Evolutionary conservation across 2,329 filamentous ascomycete species (phyloP).

Genomic region (Aspergillus luchuensis): DNA sequence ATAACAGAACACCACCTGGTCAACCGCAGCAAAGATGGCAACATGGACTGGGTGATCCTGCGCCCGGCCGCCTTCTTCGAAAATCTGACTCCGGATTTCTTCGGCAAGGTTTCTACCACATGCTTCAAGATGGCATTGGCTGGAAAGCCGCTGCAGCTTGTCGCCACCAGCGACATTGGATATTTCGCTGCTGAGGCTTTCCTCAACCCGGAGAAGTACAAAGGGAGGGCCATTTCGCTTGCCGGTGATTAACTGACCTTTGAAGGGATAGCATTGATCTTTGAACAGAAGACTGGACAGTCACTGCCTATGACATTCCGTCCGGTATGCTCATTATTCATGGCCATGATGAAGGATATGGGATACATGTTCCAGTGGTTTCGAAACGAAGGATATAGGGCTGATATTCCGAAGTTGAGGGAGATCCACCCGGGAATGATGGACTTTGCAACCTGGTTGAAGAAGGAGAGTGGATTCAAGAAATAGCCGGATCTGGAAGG

Average conservation of each 20-base stretch:
- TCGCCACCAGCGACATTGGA: conserved; percentile 54
- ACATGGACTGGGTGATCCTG: conserved; percentile 63
- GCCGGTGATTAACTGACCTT: conserved; percentile 57
- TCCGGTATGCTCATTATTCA: conserved; percentile 41
- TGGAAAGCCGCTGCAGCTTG: conserved; percentile 47
- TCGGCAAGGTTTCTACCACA: conserved; percentile 52
- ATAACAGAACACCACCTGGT: conserved; percentile 63
- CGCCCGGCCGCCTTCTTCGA: conserved; percentile 68
- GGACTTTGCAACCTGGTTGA: conserved; percentile 53
- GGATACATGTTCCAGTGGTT: conserved; percentile 56
- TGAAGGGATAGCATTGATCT: conserved; percentile 49
- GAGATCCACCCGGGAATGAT: conserved; percentile 49
- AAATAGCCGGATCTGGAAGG: no score
- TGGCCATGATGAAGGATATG: conserved; percentile 48
- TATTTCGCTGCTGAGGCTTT: conserved; percentile 55
- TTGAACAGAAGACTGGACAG: conserved; percentile 50
- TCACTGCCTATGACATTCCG: conserved; percentile 47
- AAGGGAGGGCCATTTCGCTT: conserved; percentile 39
- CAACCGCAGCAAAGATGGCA: conserved; percentile 38
- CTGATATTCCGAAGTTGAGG: conserved; percentile 48
- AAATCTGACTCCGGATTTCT: conserved; percentile 51
- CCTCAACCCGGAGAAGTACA: conserved; percentile 47
- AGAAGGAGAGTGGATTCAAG: conserved; percentile 44
- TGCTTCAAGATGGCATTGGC: conserved; percentile 43
- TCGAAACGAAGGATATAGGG: conserved; percentile 49